phyloP scores from a whole-genome alignment of 2,329 filamentous ascomycete genomes.

The Ophiostoma quercus region DNA sequence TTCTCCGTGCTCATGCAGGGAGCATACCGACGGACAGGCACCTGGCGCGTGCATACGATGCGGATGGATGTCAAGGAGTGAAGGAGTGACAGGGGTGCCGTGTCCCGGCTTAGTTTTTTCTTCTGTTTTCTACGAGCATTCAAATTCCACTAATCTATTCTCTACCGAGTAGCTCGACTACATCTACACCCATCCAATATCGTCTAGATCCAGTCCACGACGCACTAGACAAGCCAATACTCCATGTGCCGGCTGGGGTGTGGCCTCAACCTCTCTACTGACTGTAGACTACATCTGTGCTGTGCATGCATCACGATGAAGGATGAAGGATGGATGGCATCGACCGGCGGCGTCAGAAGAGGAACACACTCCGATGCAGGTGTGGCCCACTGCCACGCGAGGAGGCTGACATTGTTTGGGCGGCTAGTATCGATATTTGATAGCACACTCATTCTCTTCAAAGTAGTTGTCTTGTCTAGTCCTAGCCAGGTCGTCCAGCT shows the following conservation, averaged over 20 bases:
- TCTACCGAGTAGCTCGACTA: background rate
- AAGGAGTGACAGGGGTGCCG: background rate
- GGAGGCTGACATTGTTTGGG: conserved; percentile 5
- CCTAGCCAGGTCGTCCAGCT: background rate
- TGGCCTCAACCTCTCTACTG: background rate
- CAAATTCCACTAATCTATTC: too few relatives aligned
- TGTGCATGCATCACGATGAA: background rate
- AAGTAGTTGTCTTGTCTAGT: background rate
- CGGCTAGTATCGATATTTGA: background rate
- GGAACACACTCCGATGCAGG: background rate
- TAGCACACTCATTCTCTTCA: background rate
- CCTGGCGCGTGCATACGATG: background rate
- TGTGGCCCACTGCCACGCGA: conserved; percentile 1
- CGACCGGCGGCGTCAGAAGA: background rate
- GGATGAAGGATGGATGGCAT: background rate
- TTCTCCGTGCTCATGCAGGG: background rate
- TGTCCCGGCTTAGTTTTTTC: too few relatives aligned
- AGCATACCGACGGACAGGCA: background rate
- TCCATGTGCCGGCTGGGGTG: background rate
- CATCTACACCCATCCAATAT: background rate
- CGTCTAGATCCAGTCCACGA: background rate
- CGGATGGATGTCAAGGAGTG: background rate
- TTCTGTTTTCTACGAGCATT: too few relatives aligned
- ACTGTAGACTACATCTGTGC: too few relatives aligned
- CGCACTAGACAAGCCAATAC: background rate